phyloP scores from a whole-genome alignment of 169 alveolate species.

The Eimeria necatrix region DNA sequence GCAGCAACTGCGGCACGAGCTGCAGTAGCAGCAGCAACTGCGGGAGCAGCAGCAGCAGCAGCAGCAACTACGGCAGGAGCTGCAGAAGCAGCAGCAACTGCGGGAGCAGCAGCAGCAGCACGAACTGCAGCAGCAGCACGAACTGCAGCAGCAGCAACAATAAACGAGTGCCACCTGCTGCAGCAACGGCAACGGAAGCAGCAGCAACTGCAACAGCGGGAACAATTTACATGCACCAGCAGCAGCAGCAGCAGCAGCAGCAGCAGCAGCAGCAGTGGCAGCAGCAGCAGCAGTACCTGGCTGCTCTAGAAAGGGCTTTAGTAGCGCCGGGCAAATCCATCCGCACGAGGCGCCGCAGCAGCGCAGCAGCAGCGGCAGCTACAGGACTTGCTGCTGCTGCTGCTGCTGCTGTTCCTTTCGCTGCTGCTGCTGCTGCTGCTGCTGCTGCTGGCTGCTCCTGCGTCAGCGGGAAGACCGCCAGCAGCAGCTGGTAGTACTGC shows the following conservation, averaged over 20 bases:
- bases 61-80: too few species aligned
- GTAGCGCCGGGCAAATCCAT: conserved; percentile 34
- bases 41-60: too few species aligned
- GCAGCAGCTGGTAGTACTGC: conserved; percentile 60
- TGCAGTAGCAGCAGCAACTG: too few species aligned
- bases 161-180: too few species aligned
- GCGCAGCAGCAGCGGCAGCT: conserved; percentile 58
- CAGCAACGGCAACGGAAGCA: too few species aligned
- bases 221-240: too few species aligned
- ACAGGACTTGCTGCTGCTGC: not conserved
- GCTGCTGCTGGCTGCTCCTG: not conserved
- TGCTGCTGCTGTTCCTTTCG: not conserved
- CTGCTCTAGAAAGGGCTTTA: conserved; percentile 34
- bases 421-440: conserved; percentile 14
- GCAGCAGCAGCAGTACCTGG: conserved; percentile 13
- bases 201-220: too few species aligned
- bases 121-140: not conserved
- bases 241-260: conserved; percentile 23
- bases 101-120: not conserved
- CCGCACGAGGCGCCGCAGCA: conserved; percentile 38
- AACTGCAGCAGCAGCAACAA: too few species aligned
- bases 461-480: conserved; percentile 35
- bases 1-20: too few species aligned
- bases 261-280: conserved; percentile 31
- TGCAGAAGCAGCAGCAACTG: too few species aligned